These are phyloP conservation scores for Acanthamoeba healyi DNA, from an alignment of 208 protist genomes.

Conservation along the genomic window DNA sequence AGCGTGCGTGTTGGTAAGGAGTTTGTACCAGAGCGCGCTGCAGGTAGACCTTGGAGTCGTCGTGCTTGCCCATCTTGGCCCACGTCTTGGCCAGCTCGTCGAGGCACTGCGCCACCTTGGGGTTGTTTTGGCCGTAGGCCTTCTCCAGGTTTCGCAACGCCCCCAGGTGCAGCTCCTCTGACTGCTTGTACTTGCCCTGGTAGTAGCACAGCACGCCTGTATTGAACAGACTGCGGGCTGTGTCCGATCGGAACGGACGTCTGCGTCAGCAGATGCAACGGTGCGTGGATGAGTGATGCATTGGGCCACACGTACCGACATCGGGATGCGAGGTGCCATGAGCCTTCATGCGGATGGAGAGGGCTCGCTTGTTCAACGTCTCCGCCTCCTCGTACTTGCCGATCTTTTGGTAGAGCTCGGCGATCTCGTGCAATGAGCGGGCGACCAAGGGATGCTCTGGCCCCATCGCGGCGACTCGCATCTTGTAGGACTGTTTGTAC, in stretches of 20 bases:
- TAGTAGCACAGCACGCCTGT: conserved; percentile 73
- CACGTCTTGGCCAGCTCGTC: conserved; percentile 74
- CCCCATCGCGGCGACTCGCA: conserved; percentile 68
- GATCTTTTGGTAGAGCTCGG: conserved; percentile 75
- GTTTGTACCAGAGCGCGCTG: conserved; percentile 64
- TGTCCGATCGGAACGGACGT: not conserved
- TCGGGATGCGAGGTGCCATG: conserved; percentile 73
- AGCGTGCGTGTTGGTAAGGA: too few relatives aligned
- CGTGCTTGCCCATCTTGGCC: conserved; percentile 74
- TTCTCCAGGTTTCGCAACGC: conserved; percentile 66
- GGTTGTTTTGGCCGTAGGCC: conserved; percentile 70
- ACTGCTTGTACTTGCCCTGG: conserved; percentile 77
- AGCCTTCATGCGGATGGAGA: conserved; percentile 73
- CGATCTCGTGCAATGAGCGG: conserved; percentile 74
- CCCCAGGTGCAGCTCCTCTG: conserved; percentile 76
- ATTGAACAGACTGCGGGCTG: conserved; percentile 73
- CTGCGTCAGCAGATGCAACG: too few relatives aligned
- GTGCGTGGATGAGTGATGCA: not conserved
- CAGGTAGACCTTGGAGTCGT: conserved; percentile 51
- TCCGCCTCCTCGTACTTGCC: conserved; percentile 72
- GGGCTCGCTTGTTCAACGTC: conserved; percentile 73
- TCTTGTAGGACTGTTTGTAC: conserved; percentile 76
- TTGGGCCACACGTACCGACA: conserved; percentile 14
- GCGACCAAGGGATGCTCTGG: conserved; percentile 75
- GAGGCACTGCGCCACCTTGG: conserved; percentile 73